phyloP scores from a whole-genome alignment of 768 basidiomycete species.

The Russula olivacea region DNA sequence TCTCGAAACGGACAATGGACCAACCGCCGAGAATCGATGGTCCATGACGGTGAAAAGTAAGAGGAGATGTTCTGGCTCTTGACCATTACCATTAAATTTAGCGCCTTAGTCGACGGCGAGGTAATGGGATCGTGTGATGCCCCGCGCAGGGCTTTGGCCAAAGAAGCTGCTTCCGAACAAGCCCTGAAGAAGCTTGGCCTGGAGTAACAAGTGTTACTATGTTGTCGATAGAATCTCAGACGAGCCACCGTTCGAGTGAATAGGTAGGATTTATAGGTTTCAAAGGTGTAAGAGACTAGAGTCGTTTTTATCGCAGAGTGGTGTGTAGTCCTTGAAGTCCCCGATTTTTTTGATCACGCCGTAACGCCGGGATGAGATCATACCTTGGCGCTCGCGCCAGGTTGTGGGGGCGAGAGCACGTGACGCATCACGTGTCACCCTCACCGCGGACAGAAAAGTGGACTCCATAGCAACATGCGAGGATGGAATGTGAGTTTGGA shows the following conservation, averaged over 20 bases:
- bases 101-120: slow-evolving; percentile 13
- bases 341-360: slow-evolving; percentile 6
- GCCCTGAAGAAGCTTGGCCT: slow-evolving; percentile 27
- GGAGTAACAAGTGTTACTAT: background rate
- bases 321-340: no score
- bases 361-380: slow-evolving; percentile 2
- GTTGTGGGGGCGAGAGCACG: background rate
- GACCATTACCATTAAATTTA: background rate
- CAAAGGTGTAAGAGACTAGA: background rate
- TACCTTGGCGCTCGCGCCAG: slow-evolving; percentile 15
- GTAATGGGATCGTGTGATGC: slow-evolving; percentile 45
- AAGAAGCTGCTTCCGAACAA: slow-evolving; percentile 32
- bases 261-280: background rate
- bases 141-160: slow-evolving; percentile 36
- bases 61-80: slow-evolving; percentile 21
- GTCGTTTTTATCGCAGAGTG: background rate
- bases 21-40: slow-evolving; percentile 16
- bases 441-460: background rate
- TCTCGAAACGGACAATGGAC: slow-evolving; percentile 14
- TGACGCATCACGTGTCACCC: background rate
- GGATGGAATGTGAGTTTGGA: background rate
- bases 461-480: background rate
- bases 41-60: slow-evolving; percentile 17
- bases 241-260: background rate
- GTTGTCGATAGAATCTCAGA: background rate